Conservation (phyloP, 495 filamentous ascomycete genomes). For the Cercophora sp. region DNA sequence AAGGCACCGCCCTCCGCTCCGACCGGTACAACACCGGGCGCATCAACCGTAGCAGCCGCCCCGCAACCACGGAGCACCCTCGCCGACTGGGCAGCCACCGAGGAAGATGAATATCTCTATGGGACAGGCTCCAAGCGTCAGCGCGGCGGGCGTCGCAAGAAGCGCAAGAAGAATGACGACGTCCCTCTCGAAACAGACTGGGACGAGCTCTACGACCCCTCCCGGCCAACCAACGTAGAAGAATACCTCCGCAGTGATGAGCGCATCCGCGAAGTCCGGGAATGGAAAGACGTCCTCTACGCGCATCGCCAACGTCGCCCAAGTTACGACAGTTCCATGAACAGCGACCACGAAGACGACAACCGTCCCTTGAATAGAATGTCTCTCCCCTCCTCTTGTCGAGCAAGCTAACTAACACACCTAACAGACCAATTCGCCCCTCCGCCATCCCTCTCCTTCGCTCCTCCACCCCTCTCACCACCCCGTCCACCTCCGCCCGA, state of each 20-base stretch:
- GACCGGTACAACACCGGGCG: constrained; percentile 11
- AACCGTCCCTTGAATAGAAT: constrained; percentile 51
- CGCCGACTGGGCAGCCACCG: constrained; percentile 76
- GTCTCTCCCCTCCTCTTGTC: constrained; percentile 3
- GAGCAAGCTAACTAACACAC: constrained; percentile 20
- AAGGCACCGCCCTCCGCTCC: constrained; percentile 30
- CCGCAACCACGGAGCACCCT: constrained; percentile 65
- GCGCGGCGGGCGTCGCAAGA: constrained; percentile 74
- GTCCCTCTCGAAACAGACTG: constrained; percentile 67
- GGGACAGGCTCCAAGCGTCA: constrained; percentile 56
- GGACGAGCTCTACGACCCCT: constrained; percentile 90
- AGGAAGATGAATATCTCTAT: constrained; percentile 59
- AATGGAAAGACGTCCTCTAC: constrained; percentile 87
- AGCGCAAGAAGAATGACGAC: constrained; percentile 77
- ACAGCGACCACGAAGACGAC: constrained; percentile 49
- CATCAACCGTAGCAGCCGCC: constrained; percentile 20
- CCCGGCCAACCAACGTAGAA: constrained; percentile 77
- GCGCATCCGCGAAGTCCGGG: constrained; percentile 68
- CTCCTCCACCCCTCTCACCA: constrained; percentile 60
- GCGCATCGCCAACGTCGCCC: constrained; percentile 54
- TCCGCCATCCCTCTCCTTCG: constrained; percentile 62
- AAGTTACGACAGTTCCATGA: constrained; percentile 47
- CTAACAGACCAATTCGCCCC: constrained; percentile 66
- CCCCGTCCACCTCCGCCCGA: constrained; percentile 34
- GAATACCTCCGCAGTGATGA: constrained; percentile 87